Base-by-base conservation (phyloP, 2,329 filamentous ascomycete genomes). In the Claviceps cyperi region DNA sequence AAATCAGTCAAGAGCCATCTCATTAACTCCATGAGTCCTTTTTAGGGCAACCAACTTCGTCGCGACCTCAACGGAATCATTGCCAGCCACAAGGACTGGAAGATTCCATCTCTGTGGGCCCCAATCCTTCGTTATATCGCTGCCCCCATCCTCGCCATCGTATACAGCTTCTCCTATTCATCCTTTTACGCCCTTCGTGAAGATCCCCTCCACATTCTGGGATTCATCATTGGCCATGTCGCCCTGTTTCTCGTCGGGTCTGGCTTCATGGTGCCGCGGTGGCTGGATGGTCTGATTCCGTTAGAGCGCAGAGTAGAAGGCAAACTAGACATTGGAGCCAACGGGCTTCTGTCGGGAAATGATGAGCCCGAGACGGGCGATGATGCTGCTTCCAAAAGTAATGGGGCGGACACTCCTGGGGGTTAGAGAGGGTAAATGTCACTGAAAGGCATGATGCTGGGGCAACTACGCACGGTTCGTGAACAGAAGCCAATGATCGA, bases 11-110 rank as follows among this genome's bases (percentile, higher is more conserved):
- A n/a, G 14, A 14, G 36, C 15, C 36, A 38, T 15, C 5, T 15
- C 7, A 8, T 15, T 38, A 17, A 38, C 37, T 6, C n/a, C n/a
- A n/a, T n/a, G 37, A n/a, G 14, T 19, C 3, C 14, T 17, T 48
- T 9, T 48, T 9, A 77, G 73, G 75, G 74, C 46, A 74, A 78
- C 53, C 76, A 78, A 65, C 67, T 80, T 19, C 67, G 71, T 36
- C 69, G 68, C 24, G 76, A 79, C 55, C 68, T 79, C 22, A 79
- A 79, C 52, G 57, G 69, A 4, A 71, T 77, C 32, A 69, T 80
- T 21, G 75, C 1, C 39, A 15, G 19, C n/a, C 17, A 72, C 8
- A 72, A 70, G 38, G 79, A 80, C 60, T 79, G 75, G 76, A 69
- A 60, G 3, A 76, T 80, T 22, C 75, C 76, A 0, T 52, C 48